Percentiles rank a stretch among this genome's conserved stretches.
Conservation (phyloP, 345 rosid species). For the Eucalyptus brandiana region DNA sequence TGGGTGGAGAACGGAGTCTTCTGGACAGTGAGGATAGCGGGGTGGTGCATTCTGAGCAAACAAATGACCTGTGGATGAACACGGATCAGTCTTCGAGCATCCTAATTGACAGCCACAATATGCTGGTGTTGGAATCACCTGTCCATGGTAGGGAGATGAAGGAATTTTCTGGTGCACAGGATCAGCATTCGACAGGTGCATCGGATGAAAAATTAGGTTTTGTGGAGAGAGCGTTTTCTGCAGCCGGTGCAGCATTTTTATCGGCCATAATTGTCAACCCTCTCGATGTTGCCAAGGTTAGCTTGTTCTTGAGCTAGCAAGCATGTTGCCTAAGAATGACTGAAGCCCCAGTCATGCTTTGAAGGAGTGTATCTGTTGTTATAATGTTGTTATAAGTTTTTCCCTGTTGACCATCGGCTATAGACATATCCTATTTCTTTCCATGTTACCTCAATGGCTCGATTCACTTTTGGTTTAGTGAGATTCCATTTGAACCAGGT, state of each 20-base stretch:
- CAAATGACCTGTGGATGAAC: conserved; percentile 8
- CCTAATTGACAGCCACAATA: neutral
- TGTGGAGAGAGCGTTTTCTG: conserved; percentile 66
- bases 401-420: neutral
- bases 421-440: neutral
- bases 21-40: neutral
- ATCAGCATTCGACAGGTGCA: neutral
- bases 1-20: neutral
- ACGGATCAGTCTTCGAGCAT: neutral
- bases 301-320: neutral
- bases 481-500: neutral
- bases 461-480: neutral
- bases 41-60: conserved; percentile 9
- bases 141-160: neutral
- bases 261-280: conserved; percentile 87
- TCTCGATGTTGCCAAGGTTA: conserved; percentile 88
- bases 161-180: conserved; percentile 2
- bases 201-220: conserved; percentile 28
- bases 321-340: neutral
- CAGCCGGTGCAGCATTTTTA: conserved; percentile 89
- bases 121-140: conserved; percentile 2
- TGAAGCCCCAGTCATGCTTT: neutral
- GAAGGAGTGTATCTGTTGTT: neutral
- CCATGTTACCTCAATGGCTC: neutral
- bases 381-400: neutral